These are phyloP conservation scores for Cladophialophora bantiana DNA, from an alignment of 2,329 filamentous ascomycete species.

Conservation along the genomic window DNA sequence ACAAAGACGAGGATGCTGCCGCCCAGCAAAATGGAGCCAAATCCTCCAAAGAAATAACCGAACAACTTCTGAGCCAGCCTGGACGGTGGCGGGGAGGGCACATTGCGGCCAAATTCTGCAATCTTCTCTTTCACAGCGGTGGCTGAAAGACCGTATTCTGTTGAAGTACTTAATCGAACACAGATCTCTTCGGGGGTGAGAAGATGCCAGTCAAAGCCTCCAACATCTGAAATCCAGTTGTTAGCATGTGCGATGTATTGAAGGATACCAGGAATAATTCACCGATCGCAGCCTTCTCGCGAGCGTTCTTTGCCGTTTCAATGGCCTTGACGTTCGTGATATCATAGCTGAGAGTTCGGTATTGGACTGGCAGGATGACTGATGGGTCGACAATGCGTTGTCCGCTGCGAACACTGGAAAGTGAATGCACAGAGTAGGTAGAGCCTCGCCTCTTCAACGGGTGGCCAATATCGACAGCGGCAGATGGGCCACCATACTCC, in stretches of 20 bases:
- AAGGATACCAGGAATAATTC: not conserved
- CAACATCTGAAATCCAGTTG: slow-evolving; percentile 58
- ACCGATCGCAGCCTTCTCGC: slow-evolving; percentile 33
- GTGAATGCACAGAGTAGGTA: slow-evolving; percentile 32
- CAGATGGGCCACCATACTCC: slow-evolving; percentile 19
- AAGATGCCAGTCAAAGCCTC: slow-evolving; percentile 72
- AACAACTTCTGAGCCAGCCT: slow-evolving; percentile 64
- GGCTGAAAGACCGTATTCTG: slow-evolving; percentile 64
- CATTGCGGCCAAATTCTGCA: slow-evolving; percentile 70
- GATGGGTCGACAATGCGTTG: slow-evolving; percentile 40
- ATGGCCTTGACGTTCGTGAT: slow-evolving; percentile 62
- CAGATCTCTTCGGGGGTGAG: slow-evolving; percentile 65
- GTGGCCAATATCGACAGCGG: slow-evolving; percentile 18
- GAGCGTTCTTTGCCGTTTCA: slow-evolving; percentile 50
- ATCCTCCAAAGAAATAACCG: slow-evolving; percentile 79
- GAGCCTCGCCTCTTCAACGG: slow-evolving; percentile 28
- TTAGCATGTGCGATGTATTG: slow-evolving; percentile 9
- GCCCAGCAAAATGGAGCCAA: slow-evolving; percentile 73
- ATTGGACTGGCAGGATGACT: slow-evolving; percentile 44
- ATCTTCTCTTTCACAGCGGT: slow-evolving; percentile 64
- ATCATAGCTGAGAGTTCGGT: slow-evolving; percentile 53
- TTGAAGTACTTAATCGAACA: slow-evolving; percentile 64
- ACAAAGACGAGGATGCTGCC: slow-evolving; percentile 76
- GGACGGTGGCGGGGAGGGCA: slow-evolving; percentile 70
- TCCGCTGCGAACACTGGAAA: slow-evolving; percentile 36